These are phyloP conservation scores for Penicillium expansum DNA, from an alignment of 2,329 filamentous ascomycete species.

Conservation along the genomic window DNA sequence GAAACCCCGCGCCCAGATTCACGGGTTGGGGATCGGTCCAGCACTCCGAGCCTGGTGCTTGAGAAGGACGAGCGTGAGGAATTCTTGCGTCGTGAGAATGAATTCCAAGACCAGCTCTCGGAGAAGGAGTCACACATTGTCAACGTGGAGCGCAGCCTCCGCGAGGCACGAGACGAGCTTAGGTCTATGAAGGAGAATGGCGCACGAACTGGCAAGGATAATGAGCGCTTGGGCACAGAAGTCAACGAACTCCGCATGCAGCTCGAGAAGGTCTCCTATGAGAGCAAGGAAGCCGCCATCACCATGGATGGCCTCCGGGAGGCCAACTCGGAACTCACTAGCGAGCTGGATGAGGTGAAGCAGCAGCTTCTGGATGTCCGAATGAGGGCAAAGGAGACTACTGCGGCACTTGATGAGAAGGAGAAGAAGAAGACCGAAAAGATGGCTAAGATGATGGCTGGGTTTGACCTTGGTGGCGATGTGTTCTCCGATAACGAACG, in stretches of 20 bases:
- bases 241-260: constrained; percentile 96
- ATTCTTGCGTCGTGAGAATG: constrained; percentile 90
- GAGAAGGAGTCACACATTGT: constrained; percentile 85
- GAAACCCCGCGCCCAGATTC: constrained; percentile 64
- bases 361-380: constrained; percentile 93
- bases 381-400: constrained; percentile 94
- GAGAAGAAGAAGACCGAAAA: constrained; percentile 98
- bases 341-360: constrained; percentile 91
- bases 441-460: constrained; percentile 99
- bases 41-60: constrained; percentile 80
- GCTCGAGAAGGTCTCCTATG: constrained; percentile 89
- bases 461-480: constrained; percentile 89
- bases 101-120: constrained; percentile 92
- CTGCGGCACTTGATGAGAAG: constrained; percentile 88
- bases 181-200: constrained; percentile 81
- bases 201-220: constrained; percentile 78
- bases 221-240: constrained; percentile 80
- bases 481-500: constrained; percentile 92
- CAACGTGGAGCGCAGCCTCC: constrained; percentile 73
- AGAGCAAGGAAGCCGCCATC: constrained; percentile 94
- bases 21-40: constrained; percentile 73
- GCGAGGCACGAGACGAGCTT: constrained; percentile 83
- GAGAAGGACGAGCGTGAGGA: constrained; percentile 98
- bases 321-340: constrained; percentile 86
- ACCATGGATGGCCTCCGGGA: constrained; percentile 98